Conservation (phyloP, 495 filamentous ascomycete genomes). For the Hyaloscypha bicolor region DNA sequence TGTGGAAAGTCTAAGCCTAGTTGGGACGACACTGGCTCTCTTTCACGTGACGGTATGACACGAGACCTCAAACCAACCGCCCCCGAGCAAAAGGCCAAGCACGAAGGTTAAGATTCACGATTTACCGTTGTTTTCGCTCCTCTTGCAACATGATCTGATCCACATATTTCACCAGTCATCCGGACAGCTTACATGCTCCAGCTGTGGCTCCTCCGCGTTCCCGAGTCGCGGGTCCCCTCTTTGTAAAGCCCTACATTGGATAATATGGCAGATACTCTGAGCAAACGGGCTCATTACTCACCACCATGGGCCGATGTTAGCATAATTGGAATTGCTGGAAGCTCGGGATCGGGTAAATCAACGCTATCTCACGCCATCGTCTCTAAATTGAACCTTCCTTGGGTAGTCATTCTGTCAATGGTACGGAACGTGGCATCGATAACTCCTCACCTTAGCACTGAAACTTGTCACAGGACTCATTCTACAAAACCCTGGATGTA, state of each 20-base stretch:
- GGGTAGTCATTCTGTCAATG: conserved; percentile 97
- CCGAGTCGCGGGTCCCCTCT: neutral
- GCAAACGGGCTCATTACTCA: conserved; percentile 69
- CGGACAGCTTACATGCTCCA: neutral
- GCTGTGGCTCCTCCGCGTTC: no score
- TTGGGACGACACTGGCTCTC: neutral
- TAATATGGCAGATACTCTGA: conserved; percentile 25
- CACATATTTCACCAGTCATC: neutral
- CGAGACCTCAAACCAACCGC: neutral
- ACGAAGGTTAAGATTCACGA: neutral
- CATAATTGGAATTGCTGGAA: conserved; percentile 95
- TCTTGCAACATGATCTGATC: neutral
- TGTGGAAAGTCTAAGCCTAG: no score
- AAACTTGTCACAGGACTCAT: conserved; percentile 73
- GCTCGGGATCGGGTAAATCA: conserved; percentile 97
- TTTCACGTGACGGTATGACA: neutral
- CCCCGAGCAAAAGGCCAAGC: no score
- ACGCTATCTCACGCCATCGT: conserved; percentile 92
- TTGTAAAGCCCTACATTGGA: neutral
- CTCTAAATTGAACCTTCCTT: conserved; percentile 84
- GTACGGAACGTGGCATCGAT: conserved; percentile 48
- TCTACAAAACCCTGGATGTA: conserved; percentile 81
- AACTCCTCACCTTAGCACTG: conserved; percentile 1
- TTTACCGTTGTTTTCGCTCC: neutral
- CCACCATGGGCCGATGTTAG: conserved; percentile 93